Evolutionary conservation across 176 grass and related monocot genomes (phyloP).

Genomic region (Tuctoria greenei): DNA sequence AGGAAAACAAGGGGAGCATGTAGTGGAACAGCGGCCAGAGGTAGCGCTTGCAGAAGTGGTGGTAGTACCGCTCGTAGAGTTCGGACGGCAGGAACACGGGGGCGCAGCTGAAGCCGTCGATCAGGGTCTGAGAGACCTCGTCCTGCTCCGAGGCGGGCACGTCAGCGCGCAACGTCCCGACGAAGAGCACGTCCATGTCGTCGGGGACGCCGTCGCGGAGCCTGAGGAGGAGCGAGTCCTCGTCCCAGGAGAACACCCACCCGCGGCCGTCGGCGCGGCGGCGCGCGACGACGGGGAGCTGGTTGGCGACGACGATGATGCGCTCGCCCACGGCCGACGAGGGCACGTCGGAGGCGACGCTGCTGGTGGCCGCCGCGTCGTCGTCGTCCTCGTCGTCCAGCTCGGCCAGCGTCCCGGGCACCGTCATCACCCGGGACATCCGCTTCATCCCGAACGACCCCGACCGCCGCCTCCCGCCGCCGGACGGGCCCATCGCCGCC

Average conservation of each 20-base stretch:
- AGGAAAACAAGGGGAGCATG: slow-evolving; percentile 70
- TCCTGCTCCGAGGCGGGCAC: slow-evolving; percentile 69
- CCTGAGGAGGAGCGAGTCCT: slow-evolving; percentile 78
- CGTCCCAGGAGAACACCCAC: slow-evolving; percentile 78
- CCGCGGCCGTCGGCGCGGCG: slow-evolving; percentile 61
- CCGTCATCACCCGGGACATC: slow-evolving; percentile 82
- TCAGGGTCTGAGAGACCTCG: slow-evolving; percentile 69
- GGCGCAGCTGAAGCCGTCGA: slow-evolving; percentile 80
- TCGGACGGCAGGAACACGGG: slow-evolving; percentile 72
- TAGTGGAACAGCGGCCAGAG: slow-evolving; percentile 98
- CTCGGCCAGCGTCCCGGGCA: slow-evolving; percentile 64
- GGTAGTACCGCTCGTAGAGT: slow-evolving; percentile 74
- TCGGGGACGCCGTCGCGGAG: slow-evolving; percentile 79
- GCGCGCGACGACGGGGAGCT: slow-evolving; percentile 64
- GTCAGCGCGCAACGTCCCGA: slow-evolving; percentile 71
- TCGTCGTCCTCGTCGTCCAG: slow-evolving; percentile 75
- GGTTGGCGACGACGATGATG: slow-evolving; percentile 77
- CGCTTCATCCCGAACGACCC: slow-evolving; percentile 42
- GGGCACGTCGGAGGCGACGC: slow-evolving; percentile 76
- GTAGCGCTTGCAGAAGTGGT: slow-evolving; percentile 77
- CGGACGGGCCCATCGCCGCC: slow-evolving; percentile 56
- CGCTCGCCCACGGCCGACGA: slow-evolving; percentile 63
- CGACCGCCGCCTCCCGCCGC: slow-evolving; percentile 42
- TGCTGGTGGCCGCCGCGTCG: slow-evolving; percentile 48
- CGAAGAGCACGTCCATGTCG: slow-evolving; percentile 90